phyloP scores from a whole-genome alignment of 2,329 filamentous ascomycete species.

The Botrytis paeoniae region DNA sequence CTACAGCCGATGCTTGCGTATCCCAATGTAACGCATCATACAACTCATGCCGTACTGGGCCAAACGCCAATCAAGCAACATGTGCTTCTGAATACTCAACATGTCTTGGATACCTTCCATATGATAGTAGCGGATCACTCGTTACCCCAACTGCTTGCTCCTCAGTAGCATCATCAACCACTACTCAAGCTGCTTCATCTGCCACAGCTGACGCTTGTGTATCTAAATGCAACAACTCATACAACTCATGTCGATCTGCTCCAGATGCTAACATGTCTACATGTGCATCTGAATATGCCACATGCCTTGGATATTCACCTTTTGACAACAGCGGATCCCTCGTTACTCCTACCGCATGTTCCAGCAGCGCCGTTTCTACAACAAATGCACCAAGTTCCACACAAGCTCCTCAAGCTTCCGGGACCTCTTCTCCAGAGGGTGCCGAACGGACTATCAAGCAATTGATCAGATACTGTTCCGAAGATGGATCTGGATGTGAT shows the following conservation, averaged over 20 bases:
- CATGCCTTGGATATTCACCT: conserved; percentile 1
- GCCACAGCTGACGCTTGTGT: neutral
- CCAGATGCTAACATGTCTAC: neutral
- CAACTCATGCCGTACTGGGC: neutral
- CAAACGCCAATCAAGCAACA: neutral
- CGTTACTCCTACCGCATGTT: neutral
- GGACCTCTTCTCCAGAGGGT: neutral
- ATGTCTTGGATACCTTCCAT: neutral
- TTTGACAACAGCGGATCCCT: neutral
- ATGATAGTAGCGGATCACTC: neutral
- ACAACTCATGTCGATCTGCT: neutral
- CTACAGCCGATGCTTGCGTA: neutral
- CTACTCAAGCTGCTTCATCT: neutral
- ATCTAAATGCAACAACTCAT: neutral
- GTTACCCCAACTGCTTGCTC: conserved; percentile 4
- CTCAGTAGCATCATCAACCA: neutral
- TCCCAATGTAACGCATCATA: neutral
- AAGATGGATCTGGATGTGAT: conserved; percentile 1
- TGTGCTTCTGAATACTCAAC: neutral
- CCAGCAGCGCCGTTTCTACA: neutral
- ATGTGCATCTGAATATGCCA: neutral
- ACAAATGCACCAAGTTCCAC: neutral
- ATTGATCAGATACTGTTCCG: conserved; percentile 1
- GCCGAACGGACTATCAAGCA: neutral
- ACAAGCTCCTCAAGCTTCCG: neutral